Percentiles rank a stretch among this genome's conserved stretches.
phyloP scores from a whole-genome alignment of 306 rosid genomes.

The Cajanus cajan region DNA sequence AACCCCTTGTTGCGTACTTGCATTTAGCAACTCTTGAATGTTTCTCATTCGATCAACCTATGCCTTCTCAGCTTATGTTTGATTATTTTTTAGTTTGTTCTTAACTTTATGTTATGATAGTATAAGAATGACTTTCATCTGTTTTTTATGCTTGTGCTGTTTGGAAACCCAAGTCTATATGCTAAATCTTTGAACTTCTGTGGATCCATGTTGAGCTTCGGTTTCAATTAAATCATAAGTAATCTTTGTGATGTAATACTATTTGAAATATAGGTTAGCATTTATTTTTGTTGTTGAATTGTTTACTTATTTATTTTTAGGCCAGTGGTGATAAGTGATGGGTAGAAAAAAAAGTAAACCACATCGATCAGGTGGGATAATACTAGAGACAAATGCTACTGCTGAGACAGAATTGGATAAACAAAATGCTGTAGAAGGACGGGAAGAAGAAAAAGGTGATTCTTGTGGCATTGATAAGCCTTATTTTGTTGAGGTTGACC shows the following conservation, averaged over 20 bases:
- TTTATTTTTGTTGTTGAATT: neutral
- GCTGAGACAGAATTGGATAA: slow-evolving; percentile 46
- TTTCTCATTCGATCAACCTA: slow-evolving; percentile 18
- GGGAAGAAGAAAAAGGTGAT: slow-evolving; percentile 38
- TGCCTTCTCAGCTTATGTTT: slow-evolving; percentile 4
- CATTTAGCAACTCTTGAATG: slow-evolving; percentile 10
- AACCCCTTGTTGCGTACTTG: slow-evolving; percentile 3
- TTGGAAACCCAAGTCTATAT: slow-evolving; percentile 8
- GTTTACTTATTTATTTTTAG: neutral
- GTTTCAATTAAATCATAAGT: slow-evolving; percentile 1
- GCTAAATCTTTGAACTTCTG: slow-evolving; percentile 1
- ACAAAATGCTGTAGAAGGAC: slow-evolving; percentile 33
- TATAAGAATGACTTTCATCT: neutral
- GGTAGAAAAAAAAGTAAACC: slow-evolving; percentile 84
- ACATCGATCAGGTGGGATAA: slow-evolving; percentile 58
- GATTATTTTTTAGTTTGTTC: neutral
- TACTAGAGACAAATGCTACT: slow-evolving; percentile 37
- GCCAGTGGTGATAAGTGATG: slow-evolving; percentile 49
- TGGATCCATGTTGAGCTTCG: slow-evolving; percentile 7
- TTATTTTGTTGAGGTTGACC: slow-evolving; percentile 74
- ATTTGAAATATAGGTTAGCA: neutral
- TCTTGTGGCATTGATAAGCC: slow-evolving; percentile 40
- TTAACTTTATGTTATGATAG: neutral
- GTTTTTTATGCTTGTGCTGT: slow-evolving; percentile 14
- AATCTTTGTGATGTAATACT: neutral